These are phyloP conservation scores for Suaeda aralocaspica DNA, from an alignment of 148 eudicot species.

Conservation along the genomic window DNA sequence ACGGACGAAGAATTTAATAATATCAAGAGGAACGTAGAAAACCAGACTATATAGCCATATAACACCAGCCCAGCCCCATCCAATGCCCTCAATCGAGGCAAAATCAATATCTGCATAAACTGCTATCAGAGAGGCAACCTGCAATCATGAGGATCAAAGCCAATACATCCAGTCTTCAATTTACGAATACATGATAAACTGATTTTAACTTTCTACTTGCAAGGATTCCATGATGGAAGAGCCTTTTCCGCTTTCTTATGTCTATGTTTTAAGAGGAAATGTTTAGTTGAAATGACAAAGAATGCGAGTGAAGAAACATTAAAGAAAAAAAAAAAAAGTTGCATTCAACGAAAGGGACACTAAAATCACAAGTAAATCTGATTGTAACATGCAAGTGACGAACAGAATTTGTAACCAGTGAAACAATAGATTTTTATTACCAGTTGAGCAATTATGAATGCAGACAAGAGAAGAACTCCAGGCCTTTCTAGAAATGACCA, in stretches of 20 bases:
- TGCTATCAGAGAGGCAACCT: conserved; percentile 74
- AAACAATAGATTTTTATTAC: conserved; percentile 24
- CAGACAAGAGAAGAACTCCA: conserved; percentile 57
- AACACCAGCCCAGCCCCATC: conserved; percentile 83
- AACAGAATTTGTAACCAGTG: not conserved
- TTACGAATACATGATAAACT: no score
- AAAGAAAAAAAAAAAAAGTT: no score
- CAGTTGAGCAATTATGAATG: conserved; percentile 68
- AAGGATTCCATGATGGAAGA: not conserved
- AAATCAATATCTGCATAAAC: conserved; percentile 66
- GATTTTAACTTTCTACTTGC: no score
- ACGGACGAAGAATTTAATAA: conserved; percentile 56
- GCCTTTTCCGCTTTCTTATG: not conserved
- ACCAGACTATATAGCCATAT: conserved; percentile 69
- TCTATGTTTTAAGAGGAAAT: not conserved
- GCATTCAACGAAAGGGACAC: no score
- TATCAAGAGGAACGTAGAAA: conserved; percentile 62
- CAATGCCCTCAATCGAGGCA: conserved; percentile 69
- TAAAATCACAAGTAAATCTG: not conserved
- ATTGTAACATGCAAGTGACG: not conserved
- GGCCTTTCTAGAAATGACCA: conserved; percentile 82
- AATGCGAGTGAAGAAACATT: not conserved
- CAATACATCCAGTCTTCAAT: not conserved
- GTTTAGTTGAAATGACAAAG: no score
- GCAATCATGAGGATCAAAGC: conserved; percentile 9